These are phyloP conservation scores for Corchorus capsularis DNA, from an alignment of 345 rosid species.

Conservation along the genomic window DNA sequence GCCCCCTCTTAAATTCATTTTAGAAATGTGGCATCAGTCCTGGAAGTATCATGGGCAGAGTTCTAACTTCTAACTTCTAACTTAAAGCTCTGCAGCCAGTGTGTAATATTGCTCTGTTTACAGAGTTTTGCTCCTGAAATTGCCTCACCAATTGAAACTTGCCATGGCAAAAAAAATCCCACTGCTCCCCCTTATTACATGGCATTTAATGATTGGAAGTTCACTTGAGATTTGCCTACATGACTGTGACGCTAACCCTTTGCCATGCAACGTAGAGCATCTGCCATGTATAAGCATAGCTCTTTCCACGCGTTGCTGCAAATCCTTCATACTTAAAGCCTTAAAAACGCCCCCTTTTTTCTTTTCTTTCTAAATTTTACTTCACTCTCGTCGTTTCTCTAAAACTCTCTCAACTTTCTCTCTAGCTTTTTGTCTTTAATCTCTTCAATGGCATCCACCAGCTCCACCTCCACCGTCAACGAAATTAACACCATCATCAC, in stretches of 20 bases:
- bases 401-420: neutral
- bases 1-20: neutral
- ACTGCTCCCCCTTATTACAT: neutral
- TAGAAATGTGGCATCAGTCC: neutral
- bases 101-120: neutral
- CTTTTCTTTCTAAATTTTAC: neutral
- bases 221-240: neutral
- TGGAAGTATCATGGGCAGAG: neutral
- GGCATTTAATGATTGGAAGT: neutral
- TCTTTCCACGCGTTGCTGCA: slow-evolving; percentile 10
- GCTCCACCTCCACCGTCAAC: neutral
- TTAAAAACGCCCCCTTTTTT: neutral
- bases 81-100: neutral
- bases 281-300: neutral
- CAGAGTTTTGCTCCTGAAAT: neutral
- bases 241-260: neutral
- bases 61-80: neutral
- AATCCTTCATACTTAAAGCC: neutral
- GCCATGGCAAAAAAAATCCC: neutral
- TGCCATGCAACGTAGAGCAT: neutral
- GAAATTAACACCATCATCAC: neutral
- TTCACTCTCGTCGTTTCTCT: neutral
- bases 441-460: neutral
- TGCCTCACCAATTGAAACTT: neutral
- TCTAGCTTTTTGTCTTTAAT: neutral